A percentile compares a stretch with the other conserved stretches of the same genome.
Evolutionary conservation across 2,329 filamentous ascomycete species (phyloP).

Genomic region (Colletotrichum higginsianum): DNA sequence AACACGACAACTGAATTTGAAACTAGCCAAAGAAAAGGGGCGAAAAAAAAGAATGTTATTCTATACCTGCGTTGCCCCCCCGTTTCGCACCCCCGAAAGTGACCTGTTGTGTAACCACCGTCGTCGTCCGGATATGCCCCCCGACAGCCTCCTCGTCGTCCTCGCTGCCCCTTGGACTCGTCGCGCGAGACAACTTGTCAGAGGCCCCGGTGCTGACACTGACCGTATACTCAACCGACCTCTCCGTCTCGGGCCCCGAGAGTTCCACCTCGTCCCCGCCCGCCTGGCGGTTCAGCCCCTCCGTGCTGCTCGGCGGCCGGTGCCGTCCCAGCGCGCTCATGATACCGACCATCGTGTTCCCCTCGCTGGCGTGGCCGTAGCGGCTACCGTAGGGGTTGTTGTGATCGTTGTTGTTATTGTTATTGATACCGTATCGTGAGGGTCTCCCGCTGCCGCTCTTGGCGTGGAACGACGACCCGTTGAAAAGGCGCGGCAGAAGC

Average conservation of each 20-base stretch:
- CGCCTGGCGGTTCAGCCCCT: conserved; percentile 4
- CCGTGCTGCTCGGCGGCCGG: conserved; percentile 14
- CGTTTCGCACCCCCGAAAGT: neutral
- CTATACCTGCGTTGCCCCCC: neutral
- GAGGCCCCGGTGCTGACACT: conserved; percentile 21
- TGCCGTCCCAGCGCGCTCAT: conserved; percentile 6
- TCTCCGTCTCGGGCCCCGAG: neutral
- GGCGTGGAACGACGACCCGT: neutral
- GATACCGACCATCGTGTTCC: conserved; percentile 41
- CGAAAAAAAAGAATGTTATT: neutral
- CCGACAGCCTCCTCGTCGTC: neutral
- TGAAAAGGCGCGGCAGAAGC: conserved; percentile 44
- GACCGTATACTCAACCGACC: conserved; percentile 31
- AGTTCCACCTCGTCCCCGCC: conserved; percentile 27
- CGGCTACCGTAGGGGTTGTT: neutral
- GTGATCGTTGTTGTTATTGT: no score
- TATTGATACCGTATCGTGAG: conserved; percentile 1
- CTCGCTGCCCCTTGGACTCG: neutral
- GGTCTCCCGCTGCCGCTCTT: neutral
- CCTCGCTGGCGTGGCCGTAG: conserved; percentile 27
- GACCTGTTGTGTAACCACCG: conserved; percentile 45
- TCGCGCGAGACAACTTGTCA: neutral
- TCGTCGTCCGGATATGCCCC: conserved; percentile 44
- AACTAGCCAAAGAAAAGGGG: no score
- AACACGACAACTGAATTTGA: no score